Evolutionary conservation across 208 protist species (phyloP), one percentile per base, ranked within the genome.

Genomic region (Tritrichomonas foetus): DNA sequence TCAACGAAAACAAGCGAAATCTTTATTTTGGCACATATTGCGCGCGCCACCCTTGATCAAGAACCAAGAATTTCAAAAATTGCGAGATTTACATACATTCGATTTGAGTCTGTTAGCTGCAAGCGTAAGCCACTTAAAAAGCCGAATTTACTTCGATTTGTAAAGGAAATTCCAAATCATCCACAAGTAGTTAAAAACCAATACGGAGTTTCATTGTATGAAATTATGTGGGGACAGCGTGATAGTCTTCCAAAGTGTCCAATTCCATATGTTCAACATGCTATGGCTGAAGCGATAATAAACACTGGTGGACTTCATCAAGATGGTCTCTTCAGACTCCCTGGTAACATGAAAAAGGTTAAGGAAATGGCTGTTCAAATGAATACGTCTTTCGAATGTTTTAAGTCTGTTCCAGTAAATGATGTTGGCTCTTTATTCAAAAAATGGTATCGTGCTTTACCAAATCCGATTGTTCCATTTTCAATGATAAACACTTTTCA

Each of bases 251-350:
- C 69, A 41, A 75, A 75, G 33, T 75, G 69, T 16, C 36, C 69
- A 44, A 36, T 75, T 75, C 69, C 69, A n/a, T 44, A 75, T 75
- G 0, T 75, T 75, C 69, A 75, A n/a, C n/a, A n/a, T n/a, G n/a
- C n/a, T n/a, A n/a, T n/a, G n/a, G n/a, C n/a, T n/a, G n/a, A n/a
- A n/a, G n/a, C n/a, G n/a, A n/a, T n/a, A n/a, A n/a, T n/a, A n/a
- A n/a, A n/a, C n/a, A n/a, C n/a, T 75, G 69, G 69, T 75, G 3
- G 33, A 75, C 44, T 75, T 75, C 69, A 75, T 75, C 33, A 75
- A 75, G 33, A 75, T 22, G 74, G 74, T 14, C 47, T 82, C n/a
- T 82, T 82, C 25, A 47, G 74, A 82, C 41, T 82, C 27, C 74
- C 74, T 33, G 74, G 74, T 41, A 82, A 82, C 20, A 25, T 47